These are phyloP conservation scores for Xanthoconium stramineum DNA, from an alignment of 768 basidiomycete species.

Conservation along the genomic window DNA sequence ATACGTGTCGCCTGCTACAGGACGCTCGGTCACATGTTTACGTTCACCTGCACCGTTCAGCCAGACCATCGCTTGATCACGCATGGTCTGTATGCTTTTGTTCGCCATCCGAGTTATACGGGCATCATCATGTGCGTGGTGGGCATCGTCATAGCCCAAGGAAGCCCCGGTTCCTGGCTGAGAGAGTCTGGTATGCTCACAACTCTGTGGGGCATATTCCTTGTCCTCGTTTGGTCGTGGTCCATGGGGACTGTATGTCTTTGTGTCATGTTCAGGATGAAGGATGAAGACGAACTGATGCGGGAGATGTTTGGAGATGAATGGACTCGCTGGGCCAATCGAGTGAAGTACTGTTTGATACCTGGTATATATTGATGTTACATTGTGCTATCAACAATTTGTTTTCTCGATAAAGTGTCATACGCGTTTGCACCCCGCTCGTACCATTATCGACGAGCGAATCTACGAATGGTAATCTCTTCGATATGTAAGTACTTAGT, in stretches of 20 bases:
- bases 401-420: too few relatives aligned
- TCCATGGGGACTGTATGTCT: not conserved
- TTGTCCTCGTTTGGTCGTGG: not conserved
- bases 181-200: slow-evolving; percentile 3
- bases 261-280: not conserved
- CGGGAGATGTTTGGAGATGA: slow-evolving; percentile 5
- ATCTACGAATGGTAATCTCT: too few relatives aligned
- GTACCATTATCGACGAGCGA: too few relatives aligned
- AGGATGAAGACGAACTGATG: slow-evolving; percentile 5
- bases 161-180: not conserved
- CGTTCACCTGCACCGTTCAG: not conserved
- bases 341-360: slow-evolving; percentile 2
- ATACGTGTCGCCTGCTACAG: not conserved
- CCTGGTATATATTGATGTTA: slow-evolving; percentile 4
- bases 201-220: not conserved
- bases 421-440: too few relatives aligned
- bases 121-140: not conserved
- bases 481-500: too few relatives aligned
- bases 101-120: slow-evolving; percentile 4
- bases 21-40: not conserved
- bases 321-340: slow-evolving; percentile 1
- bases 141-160: slow-evolving; percentile 1
- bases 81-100: not conserved
- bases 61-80: not conserved
- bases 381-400: too few relatives aligned